These are phyloP conservation scores for Tuctoria greenei DNA, from an alignment of 176 grass and related monocot species.

Conservation along the genomic window DNA sequence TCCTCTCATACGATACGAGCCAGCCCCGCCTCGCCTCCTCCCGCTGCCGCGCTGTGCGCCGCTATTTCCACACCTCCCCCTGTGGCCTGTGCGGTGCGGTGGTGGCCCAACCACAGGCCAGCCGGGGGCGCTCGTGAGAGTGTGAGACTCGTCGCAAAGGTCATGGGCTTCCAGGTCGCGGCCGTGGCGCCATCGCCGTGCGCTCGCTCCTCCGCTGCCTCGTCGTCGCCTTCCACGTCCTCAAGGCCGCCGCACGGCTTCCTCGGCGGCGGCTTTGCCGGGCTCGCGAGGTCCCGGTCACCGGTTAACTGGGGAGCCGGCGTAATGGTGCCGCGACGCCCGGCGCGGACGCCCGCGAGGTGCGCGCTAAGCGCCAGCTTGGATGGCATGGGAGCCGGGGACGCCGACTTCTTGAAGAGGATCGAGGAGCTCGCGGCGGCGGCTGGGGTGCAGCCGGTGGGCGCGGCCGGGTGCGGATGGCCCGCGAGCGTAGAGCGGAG, in stretches of 20 bases:
- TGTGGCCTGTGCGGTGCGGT: not conserved
- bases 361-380: conserved; percentile 50
- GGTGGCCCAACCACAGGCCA: conserved; percentile 28
- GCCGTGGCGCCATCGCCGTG: conserved; percentile 36
- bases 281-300: conserved; percentile 41
- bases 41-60: not conserved
- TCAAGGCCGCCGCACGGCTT: conserved; percentile 29
- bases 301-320: conserved; percentile 18
- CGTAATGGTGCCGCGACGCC: not conserved
- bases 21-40: conserved; percentile 19
- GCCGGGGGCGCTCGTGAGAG: conserved; percentile 3
- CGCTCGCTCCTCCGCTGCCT: conserved; percentile 20
- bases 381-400: conserved; percentile 43
- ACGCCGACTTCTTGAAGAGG: conserved; percentile 55
- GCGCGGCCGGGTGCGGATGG: conserved; percentile 32
- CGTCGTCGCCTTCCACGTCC: conserved; percentile 41
- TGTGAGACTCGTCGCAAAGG: not conserved
- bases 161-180: conserved; percentile 47
- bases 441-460: conserved; percentile 3
- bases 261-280: conserved; percentile 20
- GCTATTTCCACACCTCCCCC: conserved; percentile 32
- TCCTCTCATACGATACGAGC: conserved; percentile 6
- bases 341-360: not conserved
- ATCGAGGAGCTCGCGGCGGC: conserved; percentile 61
- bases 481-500: conserved; percentile 54